These are phyloP conservation scores for Fabrea salina DNA, from an alignment of 169 alveolate genomes.

Conservation along the genomic window DNA sequence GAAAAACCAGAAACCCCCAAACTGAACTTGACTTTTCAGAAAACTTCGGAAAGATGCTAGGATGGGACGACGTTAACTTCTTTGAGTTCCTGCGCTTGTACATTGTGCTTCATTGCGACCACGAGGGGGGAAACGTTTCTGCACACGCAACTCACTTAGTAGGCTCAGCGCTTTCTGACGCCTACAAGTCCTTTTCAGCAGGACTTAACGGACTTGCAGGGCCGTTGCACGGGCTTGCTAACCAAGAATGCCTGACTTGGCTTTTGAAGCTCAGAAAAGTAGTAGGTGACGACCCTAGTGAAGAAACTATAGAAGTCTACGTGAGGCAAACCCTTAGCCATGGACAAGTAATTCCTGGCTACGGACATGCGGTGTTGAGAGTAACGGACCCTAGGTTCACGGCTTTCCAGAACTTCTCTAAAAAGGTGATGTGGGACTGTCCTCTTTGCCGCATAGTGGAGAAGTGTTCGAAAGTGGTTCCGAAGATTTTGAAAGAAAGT, in stretches of 20 bases:
- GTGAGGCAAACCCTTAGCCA: constrained; percentile 64
- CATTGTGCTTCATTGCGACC: constrained; percentile 82
- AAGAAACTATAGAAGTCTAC: constrained; percentile 59
- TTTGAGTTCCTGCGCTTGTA: constrained; percentile 6
- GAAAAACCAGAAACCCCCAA: constrained; percentile 2
- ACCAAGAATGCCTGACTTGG: constrained; percentile 93
- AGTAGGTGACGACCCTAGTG: constrained; percentile 73
- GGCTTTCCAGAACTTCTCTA: constrained; percentile 78
- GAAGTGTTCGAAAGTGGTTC: constrained; percentile 82
- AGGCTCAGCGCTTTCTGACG: constrained; percentile 93
- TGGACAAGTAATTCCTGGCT: constrained; percentile 94
- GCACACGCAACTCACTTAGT: constrained; percentile 93
- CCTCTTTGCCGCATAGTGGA: constrained; percentile 81
- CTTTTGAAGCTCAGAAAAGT: constrained; percentile 77
- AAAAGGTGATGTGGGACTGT: constrained; percentile 81
- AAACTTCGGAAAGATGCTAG: not conserved
- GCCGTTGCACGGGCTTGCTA: constrained; percentile 96
- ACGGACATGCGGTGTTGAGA: constrained; percentile 97
- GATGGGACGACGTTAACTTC: constrained; percentile 40
- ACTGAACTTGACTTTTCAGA: constrained; percentile 5
- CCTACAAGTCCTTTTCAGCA: constrained; percentile 88
- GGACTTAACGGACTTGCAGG: constrained; percentile 92
- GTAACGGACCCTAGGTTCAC: constrained; percentile 93
- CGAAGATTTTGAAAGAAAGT: constrained; percentile 76
- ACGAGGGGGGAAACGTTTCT: constrained; percentile 94